phyloP scores from a whole-genome alignment of 2,329 filamentous ascomycete genomes.

The Tolypocladium nubicola region DNA sequence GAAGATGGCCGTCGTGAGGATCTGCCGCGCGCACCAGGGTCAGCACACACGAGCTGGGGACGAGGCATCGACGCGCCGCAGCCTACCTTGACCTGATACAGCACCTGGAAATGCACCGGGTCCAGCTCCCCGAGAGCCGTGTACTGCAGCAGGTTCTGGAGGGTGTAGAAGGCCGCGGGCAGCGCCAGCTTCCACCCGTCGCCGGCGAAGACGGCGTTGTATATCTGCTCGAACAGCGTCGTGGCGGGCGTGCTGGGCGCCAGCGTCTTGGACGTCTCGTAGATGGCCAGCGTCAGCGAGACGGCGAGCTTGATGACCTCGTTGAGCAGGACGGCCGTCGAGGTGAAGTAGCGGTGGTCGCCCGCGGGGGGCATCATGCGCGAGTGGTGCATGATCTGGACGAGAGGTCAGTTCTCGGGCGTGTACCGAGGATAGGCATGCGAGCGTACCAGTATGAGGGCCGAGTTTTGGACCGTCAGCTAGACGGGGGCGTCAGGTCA shows the following conservation, averaged over 20 bases:
- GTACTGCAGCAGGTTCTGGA: slow-evolving; percentile 92
- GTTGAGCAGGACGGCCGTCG: slow-evolving; percentile 87
- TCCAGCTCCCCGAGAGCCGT: slow-evolving; percentile 84
- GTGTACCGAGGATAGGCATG: not conserved
- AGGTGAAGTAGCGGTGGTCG: slow-evolving; percentile 84
- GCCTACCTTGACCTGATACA: slow-evolving; percentile 79
- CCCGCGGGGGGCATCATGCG: slow-evolving; percentile 78
- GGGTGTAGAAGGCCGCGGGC: slow-evolving; percentile 76
- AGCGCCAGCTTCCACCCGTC: slow-evolving; percentile 94
- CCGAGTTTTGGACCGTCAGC: slow-evolving; percentile 68
- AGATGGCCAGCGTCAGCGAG: slow-evolving; percentile 75
- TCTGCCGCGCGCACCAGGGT: slow-evolving; percentile 29
- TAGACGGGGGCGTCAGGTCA: slow-evolving; percentile 21
- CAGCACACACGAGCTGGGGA: not conserved
- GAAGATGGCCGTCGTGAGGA: slow-evolving; percentile 81
- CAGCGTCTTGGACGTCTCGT: slow-evolving; percentile 71
- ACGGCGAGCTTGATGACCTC: slow-evolving; percentile 85
- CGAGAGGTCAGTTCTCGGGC: not conserved
- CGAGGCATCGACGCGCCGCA: not conserved
- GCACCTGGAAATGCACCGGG: slow-evolving; percentile 84
- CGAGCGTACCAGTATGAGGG: slow-evolving; percentile 54
- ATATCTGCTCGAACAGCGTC: slow-evolving; percentile 69
- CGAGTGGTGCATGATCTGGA: slow-evolving; percentile 85
- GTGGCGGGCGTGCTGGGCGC: slow-evolving; percentile 72
- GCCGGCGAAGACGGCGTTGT: slow-evolving; percentile 69